Evolutionary conservation across 2,329 filamentous ascomycete species (phyloP), one percentile per base, ranked within the genome.

Genomic region (Colletotrichum coccodes): DNA sequence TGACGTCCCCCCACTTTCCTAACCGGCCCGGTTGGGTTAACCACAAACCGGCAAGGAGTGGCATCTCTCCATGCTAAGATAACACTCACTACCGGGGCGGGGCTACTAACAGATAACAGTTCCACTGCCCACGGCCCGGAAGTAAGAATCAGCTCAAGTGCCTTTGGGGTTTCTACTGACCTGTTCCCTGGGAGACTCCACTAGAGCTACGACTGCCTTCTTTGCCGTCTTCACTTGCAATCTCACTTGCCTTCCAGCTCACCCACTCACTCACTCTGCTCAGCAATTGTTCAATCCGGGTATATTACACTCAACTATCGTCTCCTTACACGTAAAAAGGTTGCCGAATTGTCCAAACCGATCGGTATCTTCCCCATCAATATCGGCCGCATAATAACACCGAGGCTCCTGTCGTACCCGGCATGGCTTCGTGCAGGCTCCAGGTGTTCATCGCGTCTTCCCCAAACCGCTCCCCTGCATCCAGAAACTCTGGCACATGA

Each of bases 1-100:
- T 68, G 65, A 68, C 65, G 65, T 65, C 34, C 65, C 32, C 53
- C 65, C 61, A 65, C 61, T 42, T 44, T 38, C 5, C 21, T 40
- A 49, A 68, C 65, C 65, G 65, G 65, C 65, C 65, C 65, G 65
- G 65, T 65, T 68, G 61, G 28, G 23, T 2, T 26, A n/a, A 64
- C 36, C 60, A 21, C 18, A 52, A 47, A 60, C 53, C 65, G 60
- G 60, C 53, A 67, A 26, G 32, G 46, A 32, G 34, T 44, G 16
- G 21, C 12, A 44, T 18, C 16, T 42, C 49, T n/a, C 12, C 4
- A n/a, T 44, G 52, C 42, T 67, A 63, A 57, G 49, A 50, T 38
- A 46, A 28, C 40, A 44, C 36, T 11, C 23, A 16, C 5, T 28
- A 38, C 30, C 46, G 32, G 30, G 30, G 36, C 3, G 38, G 18